Conservation (phyloP, 805 yeast species). For the Saturnispora ahearnii region DNA sequence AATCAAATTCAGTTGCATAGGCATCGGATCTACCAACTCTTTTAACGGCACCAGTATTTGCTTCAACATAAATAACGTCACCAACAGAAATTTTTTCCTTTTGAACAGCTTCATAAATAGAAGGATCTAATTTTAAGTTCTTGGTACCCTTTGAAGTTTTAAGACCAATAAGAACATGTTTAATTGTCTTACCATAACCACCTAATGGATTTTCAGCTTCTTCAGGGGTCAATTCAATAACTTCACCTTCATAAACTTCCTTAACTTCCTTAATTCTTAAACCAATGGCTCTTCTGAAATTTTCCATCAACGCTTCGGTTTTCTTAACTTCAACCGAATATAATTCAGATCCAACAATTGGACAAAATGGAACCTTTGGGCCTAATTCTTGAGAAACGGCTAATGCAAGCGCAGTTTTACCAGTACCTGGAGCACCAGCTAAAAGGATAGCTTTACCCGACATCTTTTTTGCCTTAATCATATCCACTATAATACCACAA, state of each 20-base stretch:
- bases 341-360: conserved; percentile 89
- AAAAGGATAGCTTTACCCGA: conserved; percentile 94
- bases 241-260: conserved; percentile 97
- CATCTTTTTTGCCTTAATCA: conserved; percentile 89
- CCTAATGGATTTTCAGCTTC: conserved; percentile 96
- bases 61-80: conserved; percentile 91
- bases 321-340: conserved; percentile 87
- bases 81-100: conserved; percentile 96
- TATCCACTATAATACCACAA: conserved; percentile 86
- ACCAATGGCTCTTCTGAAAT: conserved; percentile 93
- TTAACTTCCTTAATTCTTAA: conserved; percentile 93
- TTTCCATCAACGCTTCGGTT: conserved; percentile 94
- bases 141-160: conserved; percentile 97
- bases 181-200: conserved; percentile 53
- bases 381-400: conserved; percentile 73
- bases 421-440: conserved; percentile 98
- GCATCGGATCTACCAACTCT: conserved; percentile 94
- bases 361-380: conserved; percentile 84
- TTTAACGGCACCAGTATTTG: conserved; percentile 88
- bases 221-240: conserved; percentile 73
- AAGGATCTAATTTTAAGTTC: conserved; percentile 97
- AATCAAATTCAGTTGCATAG: conserved; percentile 95
- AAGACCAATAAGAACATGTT: conserved; percentile 89
- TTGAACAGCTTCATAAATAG: conserved; percentile 90
- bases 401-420: conserved; percentile 97